Evolutionary conservation across 2,329 filamentous ascomycete species (phyloP).

Genomic region (Pseudogymnoascus sp.): DNA sequence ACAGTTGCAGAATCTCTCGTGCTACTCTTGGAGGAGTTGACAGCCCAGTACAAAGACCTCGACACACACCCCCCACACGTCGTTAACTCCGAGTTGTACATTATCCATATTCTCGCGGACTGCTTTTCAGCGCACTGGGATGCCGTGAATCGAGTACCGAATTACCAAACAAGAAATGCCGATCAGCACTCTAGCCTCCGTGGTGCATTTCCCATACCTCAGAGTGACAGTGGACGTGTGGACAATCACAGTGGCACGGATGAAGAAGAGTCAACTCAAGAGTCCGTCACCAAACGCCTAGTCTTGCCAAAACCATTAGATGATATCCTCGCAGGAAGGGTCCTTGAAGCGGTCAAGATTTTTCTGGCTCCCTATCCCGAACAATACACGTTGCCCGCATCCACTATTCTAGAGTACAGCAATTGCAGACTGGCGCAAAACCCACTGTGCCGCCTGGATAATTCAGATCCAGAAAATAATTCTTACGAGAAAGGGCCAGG

Average conservation of each 20-base stretch:
- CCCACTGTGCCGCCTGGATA: conserved; percentile 24
- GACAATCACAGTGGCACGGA: background rate
- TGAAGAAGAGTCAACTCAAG: background rate
- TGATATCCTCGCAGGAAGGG: conserved; percentile 44
- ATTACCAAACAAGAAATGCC: conserved; percentile 13
- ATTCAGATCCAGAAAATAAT: conserved; percentile 29
- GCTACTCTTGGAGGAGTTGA: conserved; percentile 50
- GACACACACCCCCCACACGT: conserved; percentile 51
- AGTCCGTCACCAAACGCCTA: conserved; percentile 3
- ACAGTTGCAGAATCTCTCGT: conserved; percentile 51
- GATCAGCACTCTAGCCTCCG: conserved; percentile 12
- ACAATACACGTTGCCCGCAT: conserved; percentile 47
- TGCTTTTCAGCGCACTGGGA: conserved; percentile 58
- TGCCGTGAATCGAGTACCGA: conserved; percentile 30
- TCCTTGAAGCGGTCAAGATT: conserved; percentile 48
- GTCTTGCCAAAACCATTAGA: conserved; percentile 33
- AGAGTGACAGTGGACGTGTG: background rate
- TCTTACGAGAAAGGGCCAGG: conserved; percentile 30
- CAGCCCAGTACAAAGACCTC: conserved; percentile 45
- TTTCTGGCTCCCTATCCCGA: conserved; percentile 55
- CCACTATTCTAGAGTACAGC: conserved; percentile 49
- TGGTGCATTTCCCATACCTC: background rate
- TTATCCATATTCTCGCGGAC: conserved; percentile 56
- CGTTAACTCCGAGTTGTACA: conserved; percentile 56
- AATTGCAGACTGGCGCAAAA: background rate